Evolutionary conservation across 495 filamentous ascomycete genomes (phyloP), one percentile per base, ranked within the genome.

Genomic region (Neurospora africana): DNA sequence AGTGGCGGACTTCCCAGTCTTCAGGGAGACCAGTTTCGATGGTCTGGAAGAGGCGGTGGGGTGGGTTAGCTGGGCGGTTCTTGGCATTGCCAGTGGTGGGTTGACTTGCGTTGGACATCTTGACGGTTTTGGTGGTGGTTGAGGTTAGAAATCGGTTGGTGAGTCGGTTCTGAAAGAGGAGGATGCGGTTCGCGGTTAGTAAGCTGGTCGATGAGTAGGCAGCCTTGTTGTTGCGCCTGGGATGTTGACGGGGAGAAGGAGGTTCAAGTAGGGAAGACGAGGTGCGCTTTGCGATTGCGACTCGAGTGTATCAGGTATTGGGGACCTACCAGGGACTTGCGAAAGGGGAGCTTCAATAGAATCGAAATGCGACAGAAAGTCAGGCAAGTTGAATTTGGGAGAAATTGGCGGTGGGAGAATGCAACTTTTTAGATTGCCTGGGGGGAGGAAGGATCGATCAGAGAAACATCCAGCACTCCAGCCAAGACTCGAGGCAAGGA

Each of bases 1-100:
- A 96, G 83, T 95, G 92, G 76, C 94, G 92, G 78, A 98, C 93
- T 82, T 97, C 94, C 95, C 95, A 98, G 78, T 89, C 86, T 6
- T 87, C 78, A 61, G 95, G 95, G 70, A 99, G 89, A 78, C 95
- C 95, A 75, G 91, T 90, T 58, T 93, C 91, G 85, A 81, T 86
- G 90, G 71, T 68, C 71, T 58, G 72, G 73, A 72, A 71, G 65
- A 37, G 36, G n/a, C 19, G 41, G 3, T 1, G 8, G 41, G 41
- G 41, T 0, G 2, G 19, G 37, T 41, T 69, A 70, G 74, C 30
- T 36, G n/a, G 37, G 69, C 3, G 13, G 37, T 27, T 47, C 44
- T 47, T 1, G 67, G 23, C 6, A 10, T 21, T 19, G 61, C 10
- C 0, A 23, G 61, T 33, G 27, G 17, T 23, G 41, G 30, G 19